phyloP scores from a whole-genome alignment of 1,139 yeast species.

The Scheffersomyces titani region DNA sequence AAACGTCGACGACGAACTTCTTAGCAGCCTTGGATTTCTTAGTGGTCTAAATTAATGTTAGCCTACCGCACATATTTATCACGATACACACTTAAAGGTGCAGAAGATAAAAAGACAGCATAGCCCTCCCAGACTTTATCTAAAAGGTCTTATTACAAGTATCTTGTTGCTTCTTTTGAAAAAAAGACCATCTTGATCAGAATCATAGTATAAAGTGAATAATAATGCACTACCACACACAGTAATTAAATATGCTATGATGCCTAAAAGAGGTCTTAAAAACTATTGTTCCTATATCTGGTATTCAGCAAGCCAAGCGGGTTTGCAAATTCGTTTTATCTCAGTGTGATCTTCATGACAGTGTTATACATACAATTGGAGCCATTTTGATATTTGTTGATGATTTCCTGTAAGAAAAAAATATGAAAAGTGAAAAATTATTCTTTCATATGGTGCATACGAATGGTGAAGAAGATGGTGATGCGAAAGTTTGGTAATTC shows the following conservation, averaged over 20 bases:
- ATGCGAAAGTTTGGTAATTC: not conserved
- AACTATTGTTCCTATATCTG: not conserved
- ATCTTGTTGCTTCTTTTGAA: slow-evolving; percentile 6
- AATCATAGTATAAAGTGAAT: slow-evolving; percentile 8
- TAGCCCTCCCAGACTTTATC: slow-evolving; percentile 46
- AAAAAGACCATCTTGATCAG: slow-evolving; percentile 11
- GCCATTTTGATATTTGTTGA: slow-evolving; percentile 56
- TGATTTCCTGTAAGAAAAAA: slow-evolving; percentile 9
- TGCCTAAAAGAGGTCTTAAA: slow-evolving; percentile 10
- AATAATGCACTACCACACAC: not conserved
- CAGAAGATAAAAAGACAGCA: slow-evolving; percentile 50
- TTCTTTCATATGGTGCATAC: not conserved
- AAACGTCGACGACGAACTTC: slow-evolving; percentile 94
- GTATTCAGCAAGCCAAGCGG: slow-evolving; percentile 1
- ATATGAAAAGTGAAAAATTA: slow-evolving; percentile 2
- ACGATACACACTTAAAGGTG: slow-evolving; percentile 19
- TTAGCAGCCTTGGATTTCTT: slow-evolving; percentile 78
- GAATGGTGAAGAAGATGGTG: not conserved
- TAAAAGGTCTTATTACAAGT: slow-evolving; percentile 11
- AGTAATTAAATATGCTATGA: not conserved
- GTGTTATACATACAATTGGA: slow-evolving; percentile 77
- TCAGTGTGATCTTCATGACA: not conserved
- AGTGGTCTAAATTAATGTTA: slow-evolving; percentile 63
- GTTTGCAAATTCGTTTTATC: not conserved
- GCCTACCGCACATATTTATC: slow-evolving; percentile 61